Evolutionary conservation across 1,284 basidiomycete species (phyloP).

Genomic region (Malassezia arunalokei): DNA sequence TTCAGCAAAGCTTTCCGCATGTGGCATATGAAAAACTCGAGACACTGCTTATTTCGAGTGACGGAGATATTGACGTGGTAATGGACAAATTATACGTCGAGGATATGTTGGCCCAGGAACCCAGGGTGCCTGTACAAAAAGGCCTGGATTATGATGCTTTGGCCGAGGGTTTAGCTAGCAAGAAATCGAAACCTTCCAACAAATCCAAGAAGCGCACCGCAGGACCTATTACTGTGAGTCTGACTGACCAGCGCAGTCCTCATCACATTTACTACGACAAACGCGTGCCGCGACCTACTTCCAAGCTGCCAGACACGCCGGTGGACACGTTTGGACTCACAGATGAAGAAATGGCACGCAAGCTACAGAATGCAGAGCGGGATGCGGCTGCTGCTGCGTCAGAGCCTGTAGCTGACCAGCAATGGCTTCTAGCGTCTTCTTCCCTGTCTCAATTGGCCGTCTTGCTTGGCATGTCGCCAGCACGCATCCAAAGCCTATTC

Average conservation of each 20-base stretch:
- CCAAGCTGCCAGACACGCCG: neutral
- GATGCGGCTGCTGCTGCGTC: slow-evolving; percentile 17
- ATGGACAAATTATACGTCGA: slow-evolving; percentile 32
- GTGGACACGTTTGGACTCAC: slow-evolving; percentile 10
- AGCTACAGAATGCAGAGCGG: slow-evolving; percentile 28
- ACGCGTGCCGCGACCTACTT: slow-evolving; percentile 16
- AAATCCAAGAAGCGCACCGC: neutral
- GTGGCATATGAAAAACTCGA: neutral
- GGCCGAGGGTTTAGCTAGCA: slow-evolving; percentile 6
- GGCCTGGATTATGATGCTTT: slow-evolving; percentile 28
- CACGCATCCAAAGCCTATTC: slow-evolving; percentile 24
- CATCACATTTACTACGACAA: slow-evolving; percentile 13
- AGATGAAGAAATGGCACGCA: slow-evolving; percentile 29
- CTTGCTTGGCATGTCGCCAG: slow-evolving; percentile 23
- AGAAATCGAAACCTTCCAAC: neutral
- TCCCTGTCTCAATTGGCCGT: slow-evolving; percentile 33
- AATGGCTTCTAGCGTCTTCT: slow-evolving; percentile 41
- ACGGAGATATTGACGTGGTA: slow-evolving; percentile 23
- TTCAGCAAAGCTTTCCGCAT: slow-evolving; percentile 19
- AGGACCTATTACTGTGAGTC: slow-evolving; percentile 21
- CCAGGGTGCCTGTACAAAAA: neutral
- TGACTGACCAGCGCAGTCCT: slow-evolving; percentile 27
- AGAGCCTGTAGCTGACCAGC: slow-evolving; percentile 26
- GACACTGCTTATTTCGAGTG: slow-evolving; percentile 12
- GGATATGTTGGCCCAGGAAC: slow-evolving; percentile 28